Evolutionary conservation across 1,139 yeast genomes (phyloP), one percentile per base, ranked within the genome.

Genomic region (Pichia norvegensis): DNA sequence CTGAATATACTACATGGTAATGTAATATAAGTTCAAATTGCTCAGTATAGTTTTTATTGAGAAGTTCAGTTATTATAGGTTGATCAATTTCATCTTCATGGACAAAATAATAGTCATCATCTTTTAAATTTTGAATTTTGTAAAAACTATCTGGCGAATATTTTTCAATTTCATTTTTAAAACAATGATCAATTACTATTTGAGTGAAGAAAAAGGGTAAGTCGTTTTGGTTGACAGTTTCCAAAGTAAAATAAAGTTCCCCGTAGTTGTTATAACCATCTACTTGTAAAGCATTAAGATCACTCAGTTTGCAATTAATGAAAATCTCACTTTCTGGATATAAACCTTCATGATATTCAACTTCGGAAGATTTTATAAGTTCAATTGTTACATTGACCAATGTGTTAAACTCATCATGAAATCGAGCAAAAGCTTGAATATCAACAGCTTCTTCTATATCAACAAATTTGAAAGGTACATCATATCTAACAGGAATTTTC

Each of bases 141-240:
- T 43, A 44, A 23, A 52, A 51, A 11, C 36, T 49, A 27, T 54
- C 57, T 3, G 52, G 46, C 2, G 54, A 37, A 42, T 60, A 58
- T 17, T 42, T 43, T 6, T 45, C 37, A 3, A 78, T 52, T 49
- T 82, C 88, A 2, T 73, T 65, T 9, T 56, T 61, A 57, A 77
- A 76, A 13, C 81, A 64, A 52, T 77, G 77, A 48, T 78, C 76
- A 14, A 79, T 52, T 22, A 83, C 57, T 1, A 82, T 70, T 50
- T 79, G 83, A 0, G 83, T 73, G 7, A 79, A 67, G 48, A 74
- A 72, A 51, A 71, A 81, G 0, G 90, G 88, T 35, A 82, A 60
- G 50, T 76, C 81, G 50, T 81, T 82, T 13, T 67, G 60, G 43
- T 72, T 71, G n/a, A 82, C 69, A 11, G 76, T 59, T 2, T 66